These are phyloP conservation scores for Trypethelium eluteriae DNA, from an alignment of 495 filamentous ascomycete genomes.

Conservation along the genomic window DNA sequence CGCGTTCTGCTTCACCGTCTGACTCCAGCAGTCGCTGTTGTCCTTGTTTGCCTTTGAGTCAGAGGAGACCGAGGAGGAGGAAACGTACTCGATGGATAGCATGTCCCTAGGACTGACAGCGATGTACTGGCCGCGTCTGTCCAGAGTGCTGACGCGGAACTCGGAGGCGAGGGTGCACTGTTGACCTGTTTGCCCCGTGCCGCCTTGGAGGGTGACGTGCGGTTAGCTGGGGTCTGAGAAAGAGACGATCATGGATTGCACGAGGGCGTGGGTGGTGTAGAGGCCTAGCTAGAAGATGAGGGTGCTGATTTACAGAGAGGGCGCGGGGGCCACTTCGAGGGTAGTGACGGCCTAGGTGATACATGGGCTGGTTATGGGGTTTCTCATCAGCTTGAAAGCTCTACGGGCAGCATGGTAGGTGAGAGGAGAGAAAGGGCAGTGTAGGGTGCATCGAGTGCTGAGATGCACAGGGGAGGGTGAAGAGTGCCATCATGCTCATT, in stretches of 20 bases:
- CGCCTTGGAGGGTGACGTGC: not conserved
- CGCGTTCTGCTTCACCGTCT: not conserved
- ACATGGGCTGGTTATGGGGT: not conserved
- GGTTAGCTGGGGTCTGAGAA: not conserved
- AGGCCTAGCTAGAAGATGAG: conserved; percentile 4
- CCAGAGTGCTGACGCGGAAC: not conserved
- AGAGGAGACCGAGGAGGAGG: too few species aligned
- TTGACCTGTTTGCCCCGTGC: not conserved
- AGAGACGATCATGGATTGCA: conserved; percentile 1
- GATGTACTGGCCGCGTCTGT: not conserved
- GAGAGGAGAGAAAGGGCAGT: not conserved
- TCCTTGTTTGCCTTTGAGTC: too few species aligned
- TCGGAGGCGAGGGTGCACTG: conserved; percentile 2
- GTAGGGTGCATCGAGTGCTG: not conserved
- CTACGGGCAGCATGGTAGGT: not conserved
- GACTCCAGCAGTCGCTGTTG: not conserved
- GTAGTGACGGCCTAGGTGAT: conserved; percentile 8
- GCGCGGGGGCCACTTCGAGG: not conserved
- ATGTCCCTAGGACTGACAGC: not conserved
- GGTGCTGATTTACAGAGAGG: not conserved
- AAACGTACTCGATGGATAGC: not conserved
- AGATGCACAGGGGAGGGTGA: not conserved
- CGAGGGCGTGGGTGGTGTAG: not conserved
- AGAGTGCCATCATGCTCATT: conserved; percentile 6
- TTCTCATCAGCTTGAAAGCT: not conserved